Conservation (phyloP, 352 stramenopile species). For the Pythium sp. region DNA sequence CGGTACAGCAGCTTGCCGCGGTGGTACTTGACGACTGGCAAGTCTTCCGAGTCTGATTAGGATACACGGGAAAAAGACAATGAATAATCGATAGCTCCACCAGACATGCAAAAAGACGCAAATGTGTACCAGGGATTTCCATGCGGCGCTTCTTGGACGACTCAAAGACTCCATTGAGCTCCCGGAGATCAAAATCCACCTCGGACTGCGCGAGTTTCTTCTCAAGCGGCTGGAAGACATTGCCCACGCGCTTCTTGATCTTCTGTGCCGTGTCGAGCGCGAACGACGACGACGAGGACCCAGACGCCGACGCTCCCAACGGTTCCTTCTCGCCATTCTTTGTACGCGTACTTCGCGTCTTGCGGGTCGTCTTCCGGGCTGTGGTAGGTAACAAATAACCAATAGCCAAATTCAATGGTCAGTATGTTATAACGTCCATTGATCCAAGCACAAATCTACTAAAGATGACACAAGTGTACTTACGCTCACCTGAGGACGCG, state of each 20-base stretch:
- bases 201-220: conserved; percentile 69
- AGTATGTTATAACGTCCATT: neutral
- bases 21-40: conserved; percentile 61
- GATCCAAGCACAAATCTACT: neutral
- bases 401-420: neutral
- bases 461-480: neutral
- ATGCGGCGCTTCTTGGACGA: conserved; percentile 69
- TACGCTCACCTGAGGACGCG: conserved; percentile 25
- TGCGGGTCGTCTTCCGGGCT: conserved; percentile 71
- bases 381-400: neutral
- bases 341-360: conserved; percentile 67
- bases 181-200: conserved; percentile 67
- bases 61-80: conserved; percentile 4
- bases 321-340: conserved; percentile 42
- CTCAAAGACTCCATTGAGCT: conserved; percentile 50
- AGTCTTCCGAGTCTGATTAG: conserved; percentile 31
- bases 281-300: conserved; percentile 11
- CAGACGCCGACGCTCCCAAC: neutral
- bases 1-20: conserved; percentile 75
- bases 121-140: conserved; percentile 25
- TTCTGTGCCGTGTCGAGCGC: conserved; percentile 59
- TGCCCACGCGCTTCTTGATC: conserved; percentile 65
- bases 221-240: conserved; percentile 69
- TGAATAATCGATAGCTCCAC: neutral
- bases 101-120: conserved; percentile 9